Evolutionary conservation across 306 rosid genomes (phyloP).

Genomic region (Lablab purpureus): DNA sequence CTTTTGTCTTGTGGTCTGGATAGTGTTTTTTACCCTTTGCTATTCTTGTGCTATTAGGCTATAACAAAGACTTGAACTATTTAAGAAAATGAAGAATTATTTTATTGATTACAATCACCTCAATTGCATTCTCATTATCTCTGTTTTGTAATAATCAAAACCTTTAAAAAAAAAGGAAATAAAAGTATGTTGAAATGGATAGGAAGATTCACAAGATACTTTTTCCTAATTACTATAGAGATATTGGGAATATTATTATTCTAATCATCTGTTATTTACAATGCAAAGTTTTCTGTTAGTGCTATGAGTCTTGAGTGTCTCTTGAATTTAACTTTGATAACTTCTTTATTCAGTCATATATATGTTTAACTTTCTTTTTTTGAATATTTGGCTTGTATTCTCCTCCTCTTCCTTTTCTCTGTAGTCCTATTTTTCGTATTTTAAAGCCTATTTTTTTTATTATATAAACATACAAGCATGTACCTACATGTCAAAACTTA

Average conservation of each 20-base stretch:
- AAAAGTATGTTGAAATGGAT: too few relatives aligned
- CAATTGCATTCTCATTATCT: too few relatives aligned
- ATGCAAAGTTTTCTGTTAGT: slow-evolving; percentile 16
- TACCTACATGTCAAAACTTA: slow-evolving; percentile 7
- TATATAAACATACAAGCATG: slow-evolving; percentile 14
- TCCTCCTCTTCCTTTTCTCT: not conserved
- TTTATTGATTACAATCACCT: too few relatives aligned
- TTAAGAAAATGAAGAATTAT: too few relatives aligned
- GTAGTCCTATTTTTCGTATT: slow-evolving; percentile 5
- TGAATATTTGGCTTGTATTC: slow-evolving; percentile 31
- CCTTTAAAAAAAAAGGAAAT: too few relatives aligned
- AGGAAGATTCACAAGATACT: too few relatives aligned
- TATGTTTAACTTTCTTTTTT: not conserved
- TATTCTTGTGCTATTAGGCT: slow-evolving; percentile 7
- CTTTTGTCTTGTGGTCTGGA: slow-evolving; percentile 13
- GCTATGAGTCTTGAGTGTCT: not conserved
- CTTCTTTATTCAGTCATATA: slow-evolving; percentile 5
- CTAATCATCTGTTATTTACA: too few relatives aligned
- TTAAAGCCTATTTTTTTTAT: not conserved
- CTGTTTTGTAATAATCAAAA: too few relatives aligned
- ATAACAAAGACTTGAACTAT: too few relatives aligned
- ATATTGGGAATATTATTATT: too few relatives aligned
- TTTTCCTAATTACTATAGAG: too few relatives aligned
- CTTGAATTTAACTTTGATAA: slow-evolving; percentile 12
- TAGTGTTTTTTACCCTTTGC: not conserved